phyloP scores from a whole-genome alignment of 1,139 yeast genomes.

The Protomyces inouyei region DNA sequence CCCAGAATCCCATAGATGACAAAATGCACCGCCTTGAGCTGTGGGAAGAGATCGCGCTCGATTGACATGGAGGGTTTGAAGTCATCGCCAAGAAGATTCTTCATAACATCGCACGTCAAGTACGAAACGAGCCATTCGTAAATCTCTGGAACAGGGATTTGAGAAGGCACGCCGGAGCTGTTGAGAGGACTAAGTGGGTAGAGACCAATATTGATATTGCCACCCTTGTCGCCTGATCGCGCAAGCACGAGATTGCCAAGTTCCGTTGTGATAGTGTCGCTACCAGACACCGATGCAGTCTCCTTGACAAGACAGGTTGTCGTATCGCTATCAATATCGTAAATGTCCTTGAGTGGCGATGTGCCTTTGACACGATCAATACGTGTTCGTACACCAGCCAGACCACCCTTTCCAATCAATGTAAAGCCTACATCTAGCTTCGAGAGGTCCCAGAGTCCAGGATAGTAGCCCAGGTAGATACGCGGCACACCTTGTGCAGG shows the following conservation, averaged over 20 bases:
- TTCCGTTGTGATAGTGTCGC: conserved; percentile 29
- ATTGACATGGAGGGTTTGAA: conserved; percentile 30
- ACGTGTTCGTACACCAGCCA: not conserved
- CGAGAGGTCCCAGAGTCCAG: conserved; percentile 11
- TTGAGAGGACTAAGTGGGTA: conserved; percentile 28
- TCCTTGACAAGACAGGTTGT: conserved; percentile 13
- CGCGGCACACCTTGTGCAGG: conserved; percentile 17
- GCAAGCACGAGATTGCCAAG: conserved; percentile 31
- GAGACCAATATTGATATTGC: conserved; percentile 33
- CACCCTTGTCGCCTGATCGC: conserved; percentile 34
- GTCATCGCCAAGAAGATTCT: conserved; percentile 32
- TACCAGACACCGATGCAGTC: conserved; percentile 26
- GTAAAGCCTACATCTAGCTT: conserved; percentile 1
- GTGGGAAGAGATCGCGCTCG: conserved; percentile 33
- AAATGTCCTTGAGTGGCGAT: conserved; percentile 8
- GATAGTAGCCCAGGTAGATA: conserved; percentile 12
- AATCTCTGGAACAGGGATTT: conserved; percentile 31
- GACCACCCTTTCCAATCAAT: not conserved
- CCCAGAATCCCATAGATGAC: conserved; percentile 34
- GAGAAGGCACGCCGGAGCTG: not conserved
- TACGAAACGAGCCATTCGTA: conserved; percentile 33
- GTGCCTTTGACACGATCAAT: conserved; percentile 6
- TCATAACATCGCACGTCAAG: conserved; percentile 28
- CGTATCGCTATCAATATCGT: conserved; percentile 27
- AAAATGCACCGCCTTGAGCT: conserved; percentile 33